Evolutionary conservation across 1,284 basidiomycete genomes (phyloP), one percentile per base, ranked within the genome.

Genomic region (Papiliotrema nemorosa): DNA sequence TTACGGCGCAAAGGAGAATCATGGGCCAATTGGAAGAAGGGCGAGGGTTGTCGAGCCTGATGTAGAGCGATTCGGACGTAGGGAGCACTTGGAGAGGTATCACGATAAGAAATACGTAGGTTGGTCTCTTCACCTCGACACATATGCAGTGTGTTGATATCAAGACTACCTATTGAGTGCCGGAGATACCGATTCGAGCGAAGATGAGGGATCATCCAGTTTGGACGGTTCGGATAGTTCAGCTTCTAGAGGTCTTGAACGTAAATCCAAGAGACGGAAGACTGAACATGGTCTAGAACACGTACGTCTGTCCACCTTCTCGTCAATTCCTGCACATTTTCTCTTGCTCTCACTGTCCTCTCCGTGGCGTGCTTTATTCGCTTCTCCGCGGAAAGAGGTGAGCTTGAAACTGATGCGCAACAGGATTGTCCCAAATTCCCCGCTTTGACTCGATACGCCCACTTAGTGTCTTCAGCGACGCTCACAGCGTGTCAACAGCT

Each of bases 351-450:
- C 31, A 34, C n/a, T n/a, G n/a, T n/a, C 31, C 9, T 34, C n/a
- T 9, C 31, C 31, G 31, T 10, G 31, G 31, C 31, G 9, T 34
- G 31, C 37, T 39, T 39, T 21, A 10, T n/a, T 14, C 20, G 50
- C 20, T 36, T 47, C 56, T 47, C 0, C 5, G 25, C 21, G 48
- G 25, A 25, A 39, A n/a, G n/a, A n/a, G n/a, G n/a, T n/a, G n/a
- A n/a, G n/a, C 37, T 39, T 20, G n/a, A n/a, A n/a, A n/a, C n/a
- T n/a, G n/a, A n/a, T n/a, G n/a, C n/a, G n/a, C 39, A 31, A 37
- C 58, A 92, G 84, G 91, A 94, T 66, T 92, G 90, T 61, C 88
- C 90, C 0, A 73, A 79, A 0, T 96, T 96, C 65, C 69, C 70
- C 5, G 80, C 80, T 1, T 78, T 96, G n/a, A 66, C 79, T 0